Evolutionary conservation across 805 yeast genomes (phyloP), one percentile per base, ranked within the genome.

Genomic region (Schwanniomyces sp.): DNA sequence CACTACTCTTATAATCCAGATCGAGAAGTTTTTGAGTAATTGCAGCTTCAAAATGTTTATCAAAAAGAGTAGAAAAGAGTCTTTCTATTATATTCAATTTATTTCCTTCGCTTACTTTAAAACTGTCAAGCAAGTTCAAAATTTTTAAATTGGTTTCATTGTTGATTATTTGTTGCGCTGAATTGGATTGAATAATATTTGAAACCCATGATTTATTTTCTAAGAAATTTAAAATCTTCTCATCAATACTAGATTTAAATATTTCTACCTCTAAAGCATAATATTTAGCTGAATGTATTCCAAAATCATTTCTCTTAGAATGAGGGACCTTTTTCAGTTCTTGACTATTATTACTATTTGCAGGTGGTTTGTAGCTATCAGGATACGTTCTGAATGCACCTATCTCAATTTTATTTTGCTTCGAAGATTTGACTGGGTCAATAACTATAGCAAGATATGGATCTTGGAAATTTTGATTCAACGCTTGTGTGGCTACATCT

Each of bases 381-480:
- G 76, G 74, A 51, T 79, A 79, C 0, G 97, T 88, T 61, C 97
- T 70, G 61, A 90, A 91, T 0, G 96, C 96, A 1, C 96, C 97
- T 47, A 91, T 86, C 41, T 88, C 94, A 10, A 91, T 84, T 49
- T 73, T 76, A 0, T 86, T 86, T 43, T 85, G 81, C 11, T 76
- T 66, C 4, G 72, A 59, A 1, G 92, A 84, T 57, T 83, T 81
- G 43, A 81, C 77, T 0, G 97, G 97, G 66, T 91, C 97, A 44
- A 91, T 78, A 7, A 91, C 97, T 27, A 91, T 72, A 0, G 97
- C 97, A 48, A 91, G 72, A 60, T 88, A 91, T 1, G 97, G 97
- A 57, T 91, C 97, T 63, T 91, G 97, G 61, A 84, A 90, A 48
- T 80, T 82, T 66, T 91, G 97, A 58, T 91, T 90, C 61, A 90